These are phyloP conservation scores for Castanospermum australe DNA, from an alignment of 306 rosid genomes.

Conservation along the genomic window DNA sequence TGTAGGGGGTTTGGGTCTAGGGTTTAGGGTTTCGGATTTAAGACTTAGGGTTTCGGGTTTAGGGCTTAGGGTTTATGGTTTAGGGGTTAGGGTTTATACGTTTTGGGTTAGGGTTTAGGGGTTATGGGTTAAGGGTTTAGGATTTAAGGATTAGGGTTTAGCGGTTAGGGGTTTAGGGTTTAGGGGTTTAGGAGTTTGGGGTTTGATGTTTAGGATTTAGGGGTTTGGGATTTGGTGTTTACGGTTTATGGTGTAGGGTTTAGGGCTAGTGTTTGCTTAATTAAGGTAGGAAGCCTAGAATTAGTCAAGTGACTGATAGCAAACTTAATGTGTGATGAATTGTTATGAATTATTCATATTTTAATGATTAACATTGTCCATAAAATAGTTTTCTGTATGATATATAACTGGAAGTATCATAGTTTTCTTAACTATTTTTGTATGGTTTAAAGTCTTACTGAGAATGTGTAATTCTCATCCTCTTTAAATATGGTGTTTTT, in stretches of 20 bases:
- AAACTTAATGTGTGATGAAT: too few relatives aligned
- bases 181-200: not conserved
- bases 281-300: too few relatives aligned
- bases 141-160: slow-evolving; percentile 1
- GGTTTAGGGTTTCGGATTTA: slow-evolving; percentile 16
- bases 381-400: too few relatives aligned
- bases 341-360: too few relatives aligned
- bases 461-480: too few relatives aligned
- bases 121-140: not conserved
- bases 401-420: too few relatives aligned
- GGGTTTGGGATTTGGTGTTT: not conserved
- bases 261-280: too few relatives aligned
- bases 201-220: not conserved
- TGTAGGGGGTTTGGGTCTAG: not conserved
- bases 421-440: too few relatives aligned
- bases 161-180: not conserved
- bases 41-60: not conserved
- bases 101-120: not conserved
- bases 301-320: too few relatives aligned
- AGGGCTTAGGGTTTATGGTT: not conserved
- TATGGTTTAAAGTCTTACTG: too few relatives aligned
- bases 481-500: too few relatives aligned
- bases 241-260: not conserved
- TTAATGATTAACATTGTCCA: too few relatives aligned
- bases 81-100: not conserved